Evolutionary conservation across 1,139 yeast genomes (phyloP).

Genomic region (Scheffersomyces illinoinensis): DNA sequence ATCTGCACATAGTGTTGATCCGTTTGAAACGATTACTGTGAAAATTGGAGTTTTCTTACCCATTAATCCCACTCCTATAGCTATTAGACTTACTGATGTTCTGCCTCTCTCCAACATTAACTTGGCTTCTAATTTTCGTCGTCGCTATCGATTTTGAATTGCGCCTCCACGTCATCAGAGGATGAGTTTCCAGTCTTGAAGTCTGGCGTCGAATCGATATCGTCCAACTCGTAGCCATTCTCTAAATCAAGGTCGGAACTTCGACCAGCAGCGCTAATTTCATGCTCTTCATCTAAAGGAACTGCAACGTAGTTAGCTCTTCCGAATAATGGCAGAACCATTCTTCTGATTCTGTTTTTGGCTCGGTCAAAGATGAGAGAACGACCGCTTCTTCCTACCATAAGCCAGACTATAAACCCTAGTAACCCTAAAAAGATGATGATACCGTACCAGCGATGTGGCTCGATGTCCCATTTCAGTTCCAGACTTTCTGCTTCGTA

Average conservation of each 20-base stretch:
- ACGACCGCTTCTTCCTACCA: conserved; percentile 45
- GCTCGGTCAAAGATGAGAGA: conserved; percentile 10
- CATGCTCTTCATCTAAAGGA: neutral
- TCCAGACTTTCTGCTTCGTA: conserved; percentile 27
- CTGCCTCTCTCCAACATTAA: neutral
- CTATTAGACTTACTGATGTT: neutral
- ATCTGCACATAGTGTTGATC: neutral
- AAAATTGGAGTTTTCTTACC: neutral
- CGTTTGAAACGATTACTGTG: neutral
- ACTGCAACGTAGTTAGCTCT: neutral
- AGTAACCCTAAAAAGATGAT: conserved; percentile 46
- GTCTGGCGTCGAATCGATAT: conserved; percentile 1
- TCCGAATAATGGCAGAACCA: neutral
- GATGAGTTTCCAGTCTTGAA: neutral
- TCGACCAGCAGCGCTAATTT: neutral
- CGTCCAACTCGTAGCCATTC: conserved; percentile 8
- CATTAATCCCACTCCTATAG: neutral
- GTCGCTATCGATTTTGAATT: conserved; percentile 19
- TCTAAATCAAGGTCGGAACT: neutral
- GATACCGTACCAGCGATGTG: conserved; percentile 60
- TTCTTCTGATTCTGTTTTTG: conserved; percentile 6
- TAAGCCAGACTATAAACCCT: conserved; percentile 43
- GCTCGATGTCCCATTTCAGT: conserved; percentile 43
- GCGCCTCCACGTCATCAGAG: conserved; percentile 5
- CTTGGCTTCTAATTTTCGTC: conserved; percentile 9